These are phyloP conservation scores for Cryptococcus neoformans DNA, from an alignment of 1,284 basidiomycete species.

Conservation along the genomic window DNA sequence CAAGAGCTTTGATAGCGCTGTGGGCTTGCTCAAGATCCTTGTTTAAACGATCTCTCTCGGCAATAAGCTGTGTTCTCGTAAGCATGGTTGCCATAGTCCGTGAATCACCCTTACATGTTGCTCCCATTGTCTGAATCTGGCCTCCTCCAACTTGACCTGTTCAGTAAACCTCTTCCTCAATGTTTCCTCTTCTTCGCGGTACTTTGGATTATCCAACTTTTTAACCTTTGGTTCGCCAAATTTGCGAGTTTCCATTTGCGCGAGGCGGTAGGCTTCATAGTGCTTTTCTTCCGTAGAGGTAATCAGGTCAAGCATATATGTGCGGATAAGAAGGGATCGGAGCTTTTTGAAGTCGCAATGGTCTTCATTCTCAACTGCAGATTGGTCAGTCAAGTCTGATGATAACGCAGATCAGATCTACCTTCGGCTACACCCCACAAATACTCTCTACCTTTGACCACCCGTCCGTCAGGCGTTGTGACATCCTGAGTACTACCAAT, in stretches of 20 bases:
- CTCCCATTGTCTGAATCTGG: conserved; percentile 98
- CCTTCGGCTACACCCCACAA: conserved; percentile 99
- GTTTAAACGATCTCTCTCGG: conserved; percentile 94
- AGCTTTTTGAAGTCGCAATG: conserved; percentile 99
- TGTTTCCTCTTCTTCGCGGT: conserved; percentile 98
- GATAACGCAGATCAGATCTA: conserved; percentile 37
- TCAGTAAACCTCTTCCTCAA: conserved; percentile 98
- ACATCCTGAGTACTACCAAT: conserved; percentile 97
- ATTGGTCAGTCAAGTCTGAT: not conserved
- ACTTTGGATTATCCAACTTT: conserved; percentile 99
- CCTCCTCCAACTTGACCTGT: conserved; percentile 98
- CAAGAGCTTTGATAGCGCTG: conserved; percentile 84
- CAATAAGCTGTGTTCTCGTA: conserved; percentile 66
- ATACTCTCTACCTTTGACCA: conserved; percentile 97
- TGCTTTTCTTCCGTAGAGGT: conserved; percentile 93
- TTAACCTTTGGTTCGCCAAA: conserved; percentile 98
- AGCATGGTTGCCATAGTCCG: not conserved
- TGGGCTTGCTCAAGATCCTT: conserved; percentile 88
- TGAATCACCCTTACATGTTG: conserved; percentile 69
- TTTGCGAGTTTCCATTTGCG: conserved; percentile 99
- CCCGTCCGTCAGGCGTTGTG: conserved; percentile 80
- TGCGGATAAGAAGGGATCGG: conserved; percentile 91
- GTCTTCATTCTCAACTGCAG: conserved; percentile 90
- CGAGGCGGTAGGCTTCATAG: conserved; percentile 97
- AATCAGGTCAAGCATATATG: conserved; percentile 98